Base-by-base conservation (phyloP, 2,329 filamentous ascomycete genomes). In the Rhexocercosporidium sp. region DNA sequence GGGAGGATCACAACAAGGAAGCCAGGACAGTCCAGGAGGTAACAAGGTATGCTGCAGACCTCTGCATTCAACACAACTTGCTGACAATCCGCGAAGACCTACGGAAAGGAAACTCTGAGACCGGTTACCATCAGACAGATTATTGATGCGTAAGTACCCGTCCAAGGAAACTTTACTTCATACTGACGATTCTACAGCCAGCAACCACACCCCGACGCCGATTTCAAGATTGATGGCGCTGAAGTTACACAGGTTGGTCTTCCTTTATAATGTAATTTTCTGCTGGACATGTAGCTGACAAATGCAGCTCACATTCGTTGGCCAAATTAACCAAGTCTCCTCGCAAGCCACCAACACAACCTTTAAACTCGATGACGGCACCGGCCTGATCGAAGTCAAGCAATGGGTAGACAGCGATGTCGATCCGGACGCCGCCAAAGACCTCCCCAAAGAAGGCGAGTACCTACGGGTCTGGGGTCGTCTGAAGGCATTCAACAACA, bases 121-220 rank as follows among this genome's bases (percentile, higher is more conserved):
- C 94, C 96, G 0, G 92, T 97, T 56, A 99, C 96, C 12, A 93
- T 98, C 81, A 97, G 97, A 80, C 96, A 99, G 81, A 87, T 97
- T 66, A 83, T 94, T 76, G 93, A 96, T 70, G 92, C 93, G 71
- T 74, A 27, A 59, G 72, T 64, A 39, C 51, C 53, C 56, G 51
- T 53, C 53, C n/a, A 14, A 12, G 1, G 27, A 51, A 54, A 6
- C 51, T 56, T 51, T 57, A 20, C n/a, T 18, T 54, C 25, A 1
- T 56, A 62, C 65, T 73, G 34, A 73, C 59, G 34, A 29, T 37
- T 6, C 6, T 12, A 51, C 31, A 72, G 71, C 16, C 86, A 91
- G 70, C 90, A 93, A 80, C 87, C 90, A 46, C 90, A 92, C 78
- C 88, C 89, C 1, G 88, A 90, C 67, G 88, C 89, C 65, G 90